Conservation (phyloP, 1,139 yeast genomes). For the Candida sp. region DNA sequence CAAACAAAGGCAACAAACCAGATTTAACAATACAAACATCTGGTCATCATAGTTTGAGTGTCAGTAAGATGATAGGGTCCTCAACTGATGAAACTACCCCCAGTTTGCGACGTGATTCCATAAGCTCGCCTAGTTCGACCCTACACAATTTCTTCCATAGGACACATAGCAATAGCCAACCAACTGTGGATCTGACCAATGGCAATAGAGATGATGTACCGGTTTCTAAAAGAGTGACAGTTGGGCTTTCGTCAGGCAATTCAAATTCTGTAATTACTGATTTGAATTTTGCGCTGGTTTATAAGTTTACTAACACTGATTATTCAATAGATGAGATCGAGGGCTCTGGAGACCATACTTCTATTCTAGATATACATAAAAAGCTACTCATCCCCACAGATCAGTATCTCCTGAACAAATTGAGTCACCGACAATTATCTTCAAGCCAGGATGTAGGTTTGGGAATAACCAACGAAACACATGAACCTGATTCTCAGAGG, state of each 20-base stretch:
- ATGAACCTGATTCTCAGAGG: constrained; percentile 4
- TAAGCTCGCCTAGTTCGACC: constrained; percentile 33
- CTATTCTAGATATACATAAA: constrained; percentile 31
- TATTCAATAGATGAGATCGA: constrained; percentile 22
- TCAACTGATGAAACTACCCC: constrained; percentile 16
- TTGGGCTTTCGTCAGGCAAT: constrained; percentile 38
- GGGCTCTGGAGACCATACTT: constrained; percentile 17
- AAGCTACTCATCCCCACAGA: constrained; percentile 40
- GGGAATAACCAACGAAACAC: constrained; percentile 15
- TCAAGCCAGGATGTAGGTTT: constrained; percentile 18
- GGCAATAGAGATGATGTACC: constrained; percentile 9
- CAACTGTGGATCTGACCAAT: constrained; percentile 8
- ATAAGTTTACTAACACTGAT: constrained; percentile 38
- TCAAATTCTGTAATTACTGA: constrained; percentile 41
- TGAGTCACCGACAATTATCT: constrained; percentile 10
- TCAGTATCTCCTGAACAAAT: constrained; percentile 28
- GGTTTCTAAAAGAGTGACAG: constrained; percentile 15
- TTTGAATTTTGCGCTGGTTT: constrained; percentile 28
- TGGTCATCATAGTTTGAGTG: constrained; percentile 25
- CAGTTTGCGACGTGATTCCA: constrained; percentile 20
- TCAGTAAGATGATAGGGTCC: constrained; percentile 25
- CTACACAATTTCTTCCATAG: constrained; percentile 37
- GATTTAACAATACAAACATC: constrained; percentile 27
- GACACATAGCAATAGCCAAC: constrained; percentile 16
- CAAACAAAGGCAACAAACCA: constrained; percentile 16